Conservation (phyloP, 352 stramenopile genomes). For the Globisporangium splendens region DNA sequence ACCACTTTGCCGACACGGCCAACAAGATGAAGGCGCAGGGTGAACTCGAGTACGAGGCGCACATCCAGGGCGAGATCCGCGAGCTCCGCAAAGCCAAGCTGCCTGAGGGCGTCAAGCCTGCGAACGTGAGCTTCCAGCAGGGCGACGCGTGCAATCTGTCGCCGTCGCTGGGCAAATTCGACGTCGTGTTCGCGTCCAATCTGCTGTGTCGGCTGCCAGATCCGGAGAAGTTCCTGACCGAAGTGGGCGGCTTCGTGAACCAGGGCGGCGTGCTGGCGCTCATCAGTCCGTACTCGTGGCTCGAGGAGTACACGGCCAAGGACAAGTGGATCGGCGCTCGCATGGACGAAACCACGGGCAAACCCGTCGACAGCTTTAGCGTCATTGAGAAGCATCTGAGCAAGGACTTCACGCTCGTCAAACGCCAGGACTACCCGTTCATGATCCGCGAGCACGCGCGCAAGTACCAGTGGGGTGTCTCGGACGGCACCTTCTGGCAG, state of each 20-base stretch:
- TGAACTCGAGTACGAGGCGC: conserved; percentile 79
- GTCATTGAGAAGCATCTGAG: conserved; percentile 55
- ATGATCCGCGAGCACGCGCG: conserved; percentile 91
- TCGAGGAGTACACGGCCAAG: conserved; percentile 95
- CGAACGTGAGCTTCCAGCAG: conserved; percentile 86
- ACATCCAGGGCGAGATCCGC: conserved; percentile 87
- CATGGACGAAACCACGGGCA: conserved; percentile 31
- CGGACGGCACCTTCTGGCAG: conserved; percentile 84
- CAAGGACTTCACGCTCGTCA: conserved; percentile 73
- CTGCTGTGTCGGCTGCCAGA: conserved; percentile 94
- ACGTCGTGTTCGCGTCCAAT: conserved; percentile 95
- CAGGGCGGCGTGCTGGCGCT: conserved; percentile 91
- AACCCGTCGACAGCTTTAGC: conserved; percentile 64
- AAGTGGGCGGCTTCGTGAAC: conserved; percentile 85
- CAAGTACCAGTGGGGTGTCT: conserved; percentile 92
- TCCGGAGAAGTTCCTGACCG: conserved; percentile 86
- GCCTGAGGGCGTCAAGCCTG: conserved; percentile 50
- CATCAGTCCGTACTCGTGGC: conserved; percentile 96
- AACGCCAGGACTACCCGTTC: conserved; percentile 85
- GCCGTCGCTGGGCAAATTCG: conserved; percentile 83
- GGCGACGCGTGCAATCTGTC: conserved; percentile 92
- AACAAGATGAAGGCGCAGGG: conserved; percentile 84
- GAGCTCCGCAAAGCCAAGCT: conserved; percentile 57
- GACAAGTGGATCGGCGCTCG: conserved; percentile 82
- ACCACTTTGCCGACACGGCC: conserved; percentile 86